Percentiles rank a stretch among this genome's conserved stretches.
These are phyloP conservation scores for Suhomyces prunicola DNA, from an alignment of 805 yeast genomes.

Conservation along the genomic window DNA sequence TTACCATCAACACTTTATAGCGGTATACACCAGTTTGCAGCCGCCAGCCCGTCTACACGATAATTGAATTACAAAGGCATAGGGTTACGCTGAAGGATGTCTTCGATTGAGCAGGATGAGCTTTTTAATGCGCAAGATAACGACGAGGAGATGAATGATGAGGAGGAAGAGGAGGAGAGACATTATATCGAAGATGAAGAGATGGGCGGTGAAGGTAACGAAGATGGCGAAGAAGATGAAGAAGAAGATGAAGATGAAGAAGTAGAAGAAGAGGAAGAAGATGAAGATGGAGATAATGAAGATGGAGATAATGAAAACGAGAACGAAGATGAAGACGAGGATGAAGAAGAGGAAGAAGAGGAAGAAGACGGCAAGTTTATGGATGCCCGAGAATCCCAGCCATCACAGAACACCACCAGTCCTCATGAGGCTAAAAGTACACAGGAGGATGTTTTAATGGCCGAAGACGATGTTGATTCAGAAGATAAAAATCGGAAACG, in stretches of 20 bases:
- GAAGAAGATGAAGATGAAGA: slow-evolving; percentile 20
- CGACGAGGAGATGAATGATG: slow-evolving; percentile 15
- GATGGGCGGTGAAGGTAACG: slow-evolving; percentile 18
- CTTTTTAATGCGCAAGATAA: slow-evolving; percentile 20
- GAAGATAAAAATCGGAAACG: slow-evolving; percentile 6
- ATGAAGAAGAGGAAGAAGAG: slow-evolving; percentile 14
- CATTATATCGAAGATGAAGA: slow-evolving; percentile 6
- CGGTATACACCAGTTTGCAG: background rate
- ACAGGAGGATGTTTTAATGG: slow-evolving; percentile 17
- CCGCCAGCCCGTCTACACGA: background rate
- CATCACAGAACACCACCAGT: background rate
- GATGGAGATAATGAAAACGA: slow-evolving; percentile 17
- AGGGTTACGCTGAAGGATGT: background rate
- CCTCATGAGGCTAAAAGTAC: slow-evolving; percentile 15
- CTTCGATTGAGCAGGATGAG: slow-evolving; percentile 18
- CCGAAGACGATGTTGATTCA: slow-evolving; percentile 12
- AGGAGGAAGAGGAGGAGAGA: slow-evolving; percentile 11
- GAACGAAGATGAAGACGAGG: slow-evolving; percentile 12
- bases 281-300: slow-evolving; percentile 14
- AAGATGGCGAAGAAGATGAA: slow-evolving; percentile 17
- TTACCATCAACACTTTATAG: background rate
- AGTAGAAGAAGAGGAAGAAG: slow-evolving; percentile 12
- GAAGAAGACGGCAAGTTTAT: slow-evolving; percentile 13
- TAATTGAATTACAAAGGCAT: background rate
- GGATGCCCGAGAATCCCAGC: slow-evolving; percentile 7